Percentiles rank a stretch among this genome's conserved stretches.
Conservation (phyloP, 495 filamentous ascomycete genomes). For the Barbatosphaeria neglecta region DNA sequence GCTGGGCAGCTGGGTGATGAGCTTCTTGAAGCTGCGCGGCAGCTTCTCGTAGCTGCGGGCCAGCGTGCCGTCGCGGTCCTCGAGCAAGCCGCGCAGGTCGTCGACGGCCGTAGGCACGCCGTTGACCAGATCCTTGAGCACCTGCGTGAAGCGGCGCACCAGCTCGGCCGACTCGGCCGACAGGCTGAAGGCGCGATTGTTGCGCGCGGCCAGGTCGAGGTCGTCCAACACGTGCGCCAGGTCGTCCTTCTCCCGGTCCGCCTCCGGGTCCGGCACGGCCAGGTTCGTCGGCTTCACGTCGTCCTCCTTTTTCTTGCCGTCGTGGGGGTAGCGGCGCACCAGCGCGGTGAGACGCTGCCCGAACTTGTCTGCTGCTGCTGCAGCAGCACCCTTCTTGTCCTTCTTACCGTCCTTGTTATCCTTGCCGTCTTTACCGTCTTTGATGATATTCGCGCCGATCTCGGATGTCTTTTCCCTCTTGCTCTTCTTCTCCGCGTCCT, state of each 20-base stretch:
- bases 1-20: conserved; percentile 73
- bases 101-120: conserved; percentile 87
- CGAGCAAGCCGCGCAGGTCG: conserved; percentile 73
- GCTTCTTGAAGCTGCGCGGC: conserved; percentile 72
- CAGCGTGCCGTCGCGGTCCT: conserved; percentile 64
- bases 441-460: no score
- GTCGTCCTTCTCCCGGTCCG: conserved; percentile 55
- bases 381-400: conserved; percentile 4
- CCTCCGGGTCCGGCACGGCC: conserved; percentile 22
- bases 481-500: conserved; percentile 4
- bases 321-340: conserved; percentile 8
- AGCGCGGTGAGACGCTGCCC: conserved; percentile 13
- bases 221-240: conserved; percentile 64
- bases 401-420: conserved; percentile 3
- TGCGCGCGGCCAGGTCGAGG: conserved; percentile 60
- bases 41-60: conserved; percentile 65
- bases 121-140: conserved; percentile 84
- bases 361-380: conserved; percentile 7
- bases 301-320: conserved; percentile 10
- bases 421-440: not conserved
- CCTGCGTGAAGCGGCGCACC: conserved; percentile 68
- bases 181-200: conserved; percentile 74
- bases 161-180: conserved; percentile 70
- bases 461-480: conserved; percentile 4
- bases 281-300: conserved; percentile 10